These are phyloP conservation scores for Globisporangium nunn DNA, from an alignment of 352 stramenopile species.

Conservation along the genomic window DNA sequence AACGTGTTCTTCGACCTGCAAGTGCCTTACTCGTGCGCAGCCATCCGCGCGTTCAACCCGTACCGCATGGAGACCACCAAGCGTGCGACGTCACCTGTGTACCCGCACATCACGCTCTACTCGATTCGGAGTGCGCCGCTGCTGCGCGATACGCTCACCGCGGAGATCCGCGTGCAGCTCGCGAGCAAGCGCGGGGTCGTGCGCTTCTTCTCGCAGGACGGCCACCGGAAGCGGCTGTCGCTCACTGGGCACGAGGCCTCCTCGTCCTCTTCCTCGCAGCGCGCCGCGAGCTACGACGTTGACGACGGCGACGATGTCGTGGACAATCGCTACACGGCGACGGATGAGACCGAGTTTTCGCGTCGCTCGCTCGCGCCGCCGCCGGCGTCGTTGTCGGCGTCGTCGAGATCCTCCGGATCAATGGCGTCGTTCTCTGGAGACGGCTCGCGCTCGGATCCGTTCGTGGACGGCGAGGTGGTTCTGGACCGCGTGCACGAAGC, in stretches of 20 bases:
- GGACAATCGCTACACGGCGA: constrained; percentile 8
- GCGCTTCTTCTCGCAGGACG: constrained; percentile 15
- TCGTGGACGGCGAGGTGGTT: constrained; percentile 45
- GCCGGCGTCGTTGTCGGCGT: neutral
- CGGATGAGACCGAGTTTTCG: constrained; percentile 10
- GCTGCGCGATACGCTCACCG: constrained; percentile 40
- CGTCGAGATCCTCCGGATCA: neutral
- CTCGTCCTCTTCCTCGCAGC: neutral
- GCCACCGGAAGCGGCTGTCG: constrained; percentile 10
- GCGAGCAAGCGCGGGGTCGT: constrained; percentile 32
- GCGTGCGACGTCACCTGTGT: constrained; percentile 50
- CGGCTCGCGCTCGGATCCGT: constrained; percentile 34
- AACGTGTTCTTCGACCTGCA: constrained; percentile 80
- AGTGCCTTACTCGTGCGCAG: constrained; percentile 68
- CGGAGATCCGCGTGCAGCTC: constrained; percentile 21
- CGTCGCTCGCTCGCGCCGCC: constrained; percentile 4
- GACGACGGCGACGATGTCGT: neutral
- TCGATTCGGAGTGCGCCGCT: constrained; percentile 47
- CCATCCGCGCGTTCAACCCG: constrained; percentile 76
- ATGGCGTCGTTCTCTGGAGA: constrained; percentile 13
- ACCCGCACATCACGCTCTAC: constrained; percentile 54
- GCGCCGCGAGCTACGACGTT: constrained; percentile 4
- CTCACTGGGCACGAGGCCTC: constrained; percentile 1
- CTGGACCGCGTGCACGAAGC: constrained; percentile 58
- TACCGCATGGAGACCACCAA: constrained; percentile 47